These are phyloP conservation scores for Coemansia umbellata DNA, from an alignment of 192 early-diverging fungal genomes.

Conservation along the genomic window DNA sequence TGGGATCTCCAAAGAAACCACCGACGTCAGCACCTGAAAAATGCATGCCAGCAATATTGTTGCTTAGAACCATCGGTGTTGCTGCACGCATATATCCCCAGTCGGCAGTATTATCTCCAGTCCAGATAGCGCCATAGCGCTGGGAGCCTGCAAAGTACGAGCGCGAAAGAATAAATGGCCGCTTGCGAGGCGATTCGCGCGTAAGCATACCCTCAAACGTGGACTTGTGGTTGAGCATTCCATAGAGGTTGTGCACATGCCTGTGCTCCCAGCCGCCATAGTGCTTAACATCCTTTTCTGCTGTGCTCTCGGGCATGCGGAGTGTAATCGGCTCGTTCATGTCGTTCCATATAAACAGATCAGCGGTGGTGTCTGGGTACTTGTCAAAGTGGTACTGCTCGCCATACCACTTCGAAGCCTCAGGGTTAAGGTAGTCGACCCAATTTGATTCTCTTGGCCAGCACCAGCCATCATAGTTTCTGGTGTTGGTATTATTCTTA, in stretches of 20 bases:
- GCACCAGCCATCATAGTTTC: conserved; percentile 93
- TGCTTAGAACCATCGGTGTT: conserved; percentile 85
- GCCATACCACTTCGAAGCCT: conserved; percentile 75
- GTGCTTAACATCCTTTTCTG: conserved; percentile 90
- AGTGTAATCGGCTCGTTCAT: conserved; percentile 99
- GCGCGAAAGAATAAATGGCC: conserved; percentile 93
- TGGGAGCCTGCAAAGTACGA: conserved; percentile 96
- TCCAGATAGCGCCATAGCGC: conserved; percentile 96
- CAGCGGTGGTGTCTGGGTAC: conserved; percentile 77
- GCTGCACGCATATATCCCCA: conserved; percentile 85
- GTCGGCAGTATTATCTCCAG: conserved; percentile 88
- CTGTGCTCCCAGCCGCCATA: conserved; percentile 87
- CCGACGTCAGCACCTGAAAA: conserved; percentile 96
- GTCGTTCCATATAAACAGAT: conserved; percentile 95
- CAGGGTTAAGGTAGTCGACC: conserved; percentile 86
- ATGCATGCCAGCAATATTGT: conserved; percentile 79
- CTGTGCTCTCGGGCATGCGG: conserved; percentile 92
- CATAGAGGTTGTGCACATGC: conserved; percentile 92
- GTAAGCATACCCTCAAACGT: conserved; percentile 74
- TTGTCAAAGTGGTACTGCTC: conserved; percentile 70
- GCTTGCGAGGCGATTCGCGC: conserved; percentile 54
- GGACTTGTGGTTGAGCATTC: conserved; percentile 80
- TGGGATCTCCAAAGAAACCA: conserved; percentile 96
- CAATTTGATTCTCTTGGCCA: conserved; percentile 94
- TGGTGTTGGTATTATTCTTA: conserved; percentile 63